These are phyloP conservation scores for Chytridium lagenaria DNA, from an alignment of 371 early-diverging fungal species.

Conservation along the genomic window DNA sequence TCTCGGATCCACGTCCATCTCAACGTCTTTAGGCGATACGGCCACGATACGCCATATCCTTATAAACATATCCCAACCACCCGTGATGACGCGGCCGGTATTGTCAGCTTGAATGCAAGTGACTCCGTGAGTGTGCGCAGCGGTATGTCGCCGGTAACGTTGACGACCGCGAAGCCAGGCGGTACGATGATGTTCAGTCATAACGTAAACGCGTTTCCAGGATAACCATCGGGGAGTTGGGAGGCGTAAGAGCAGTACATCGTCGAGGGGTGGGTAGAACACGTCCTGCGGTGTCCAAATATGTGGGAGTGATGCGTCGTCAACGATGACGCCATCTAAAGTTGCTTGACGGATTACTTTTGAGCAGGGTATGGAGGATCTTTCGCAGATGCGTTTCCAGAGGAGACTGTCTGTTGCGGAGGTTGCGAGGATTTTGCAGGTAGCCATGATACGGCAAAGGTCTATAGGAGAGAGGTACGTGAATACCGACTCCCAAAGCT, in stretches of 20 bases:
- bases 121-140: constrained; percentile 24
- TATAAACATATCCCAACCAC: constrained; percentile 30
- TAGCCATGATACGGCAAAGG: background rate
- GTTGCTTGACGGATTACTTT: background rate
- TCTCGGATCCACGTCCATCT: no score
- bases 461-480: background rate
- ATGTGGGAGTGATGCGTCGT: background rate
- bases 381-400: background rate
- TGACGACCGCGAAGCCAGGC: background rate
- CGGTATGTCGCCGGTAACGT: constrained; percentile 12
- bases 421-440: background rate
- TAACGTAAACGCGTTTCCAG: background rate
- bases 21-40: no score
- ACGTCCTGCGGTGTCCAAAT: background rate
- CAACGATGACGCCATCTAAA: background rate
- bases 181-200: background rate
- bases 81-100: constrained; percentile 13
- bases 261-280: background rate
- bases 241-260: background rate
- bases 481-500: background rate
- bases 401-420: background rate
- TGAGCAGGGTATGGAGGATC: background rate
- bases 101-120: constrained; percentile 19
- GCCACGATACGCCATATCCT: constrained; percentile 27
- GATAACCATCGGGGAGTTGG: no score